Evolutionary conservation across 1,139 yeast genomes (phyloP), one percentile per base, ranked within the genome.

Genomic region (Meyerozyma smithsonii): DNA sequence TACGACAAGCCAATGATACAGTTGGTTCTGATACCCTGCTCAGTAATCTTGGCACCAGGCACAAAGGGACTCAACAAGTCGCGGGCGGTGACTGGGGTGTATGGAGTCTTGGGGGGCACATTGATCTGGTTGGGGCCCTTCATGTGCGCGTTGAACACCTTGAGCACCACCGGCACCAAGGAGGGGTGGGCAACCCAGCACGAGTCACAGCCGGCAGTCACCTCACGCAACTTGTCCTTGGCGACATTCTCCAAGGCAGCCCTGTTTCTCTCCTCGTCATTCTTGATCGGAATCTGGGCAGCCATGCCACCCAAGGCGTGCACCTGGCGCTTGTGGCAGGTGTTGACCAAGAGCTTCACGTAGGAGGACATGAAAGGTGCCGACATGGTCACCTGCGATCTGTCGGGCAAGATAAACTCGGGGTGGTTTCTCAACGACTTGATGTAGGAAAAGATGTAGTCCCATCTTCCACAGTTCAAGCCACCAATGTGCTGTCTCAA

Each of bases 131-230:
- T 84, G 49, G 92, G 89, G 32, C 88, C 84, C 55, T 85, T 84
- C 90, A 84, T 82, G 67, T 82, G 75, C 69, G 82, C 82, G 65
- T 82, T 80, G 72, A 84, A 84, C 36, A 84, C 87, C 59, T 79
- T 81, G 55, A 81, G 74, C 16, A 87, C 92, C 54, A 83, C 77
- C 36, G 80, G 74, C 25, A 87, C 92, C 61, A 84, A 74, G 28
- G 84, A 87, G 26, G 89, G 89, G 59, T 83, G 89, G 35, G 89
- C 89, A 55, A 83, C 84, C 89, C 90, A 83, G 56, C 89, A 81
- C 39, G 89, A 85, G 62, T 83, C 89, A 59, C 85, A 84, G 41
- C 89, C 90, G 41, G 84, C 82, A 44, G 69, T 61, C 38, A 78
- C 92, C 62, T 84, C 94, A 52, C 92, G 74, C 52, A 79, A 69